Conservation (phyloP, 2,329 filamentous ascomycete species). For the Colletotrichum camelliae region DNA sequence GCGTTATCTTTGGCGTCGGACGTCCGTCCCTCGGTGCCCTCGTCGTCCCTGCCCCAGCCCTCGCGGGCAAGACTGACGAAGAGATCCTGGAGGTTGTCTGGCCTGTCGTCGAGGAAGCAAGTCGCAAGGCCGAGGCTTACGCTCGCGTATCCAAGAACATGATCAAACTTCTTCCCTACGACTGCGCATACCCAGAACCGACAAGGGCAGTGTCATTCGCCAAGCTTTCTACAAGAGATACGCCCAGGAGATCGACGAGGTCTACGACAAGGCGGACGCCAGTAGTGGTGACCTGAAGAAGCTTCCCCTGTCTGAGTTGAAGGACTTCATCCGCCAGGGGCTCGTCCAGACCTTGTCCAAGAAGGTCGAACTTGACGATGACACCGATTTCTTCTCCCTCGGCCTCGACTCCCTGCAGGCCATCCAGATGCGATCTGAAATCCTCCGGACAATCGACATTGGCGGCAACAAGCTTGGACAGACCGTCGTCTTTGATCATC, state of each 20-base stretch:
- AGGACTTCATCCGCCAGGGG: constrained; percentile 36
- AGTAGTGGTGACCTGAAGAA: constrained; percentile 17
- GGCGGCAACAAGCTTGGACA: constrained; percentile 51
- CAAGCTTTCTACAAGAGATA: constrained; percentile 27
- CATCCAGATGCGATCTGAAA: constrained; percentile 57
- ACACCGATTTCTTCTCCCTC: constrained; percentile 62
- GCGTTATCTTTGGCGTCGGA: constrained; percentile 66
- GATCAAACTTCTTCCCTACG: constrained; percentile 51
- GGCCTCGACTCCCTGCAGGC: constrained; percentile 66
- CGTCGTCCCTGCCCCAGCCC: constrained; percentile 46
- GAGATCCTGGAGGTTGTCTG: constrained; percentile 36
- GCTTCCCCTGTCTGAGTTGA: constrained; percentile 32
- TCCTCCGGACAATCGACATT: constrained; percentile 57
- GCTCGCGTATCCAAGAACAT: constrained; percentile 51
- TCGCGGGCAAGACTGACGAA: constrained; percentile 22
- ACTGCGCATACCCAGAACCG: constrained; percentile 44
- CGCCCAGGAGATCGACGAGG: constrained; percentile 21
- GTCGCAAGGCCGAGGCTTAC: constrained; percentile 33
- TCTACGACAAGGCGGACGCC: constrained; percentile 36
- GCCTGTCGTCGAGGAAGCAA: constrained; percentile 37
- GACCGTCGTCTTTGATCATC: constrained; percentile 65
- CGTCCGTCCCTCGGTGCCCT: constrained; percentile 61
- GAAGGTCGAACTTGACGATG: constrained; percentile 32
- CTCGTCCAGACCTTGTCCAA: constrained; percentile 29
- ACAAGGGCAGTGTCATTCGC: constrained; percentile 32